A percentile compares a stretch with the other conserved stretches of the same genome.
These are phyloP conservation scores for Aspergillus persii DNA, from an alignment of 2,329 filamentous ascomycete species.

Conservation along the genomic window DNA sequence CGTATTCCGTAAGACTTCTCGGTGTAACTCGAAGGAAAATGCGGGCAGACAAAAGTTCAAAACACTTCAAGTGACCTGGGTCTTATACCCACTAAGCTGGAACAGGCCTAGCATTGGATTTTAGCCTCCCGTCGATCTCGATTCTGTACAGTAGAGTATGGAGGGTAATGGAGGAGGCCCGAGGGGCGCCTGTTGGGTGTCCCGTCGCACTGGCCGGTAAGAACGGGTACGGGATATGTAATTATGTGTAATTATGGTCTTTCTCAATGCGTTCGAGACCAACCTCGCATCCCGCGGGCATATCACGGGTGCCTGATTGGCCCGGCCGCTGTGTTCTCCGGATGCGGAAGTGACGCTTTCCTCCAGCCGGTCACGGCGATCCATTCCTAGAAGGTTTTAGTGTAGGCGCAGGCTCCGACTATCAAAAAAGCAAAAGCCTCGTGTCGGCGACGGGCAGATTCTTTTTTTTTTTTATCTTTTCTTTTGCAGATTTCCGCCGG, in stretches of 20 bases:
- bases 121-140: background rate
- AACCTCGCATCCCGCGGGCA: background rate
- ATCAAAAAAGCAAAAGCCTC: background rate
- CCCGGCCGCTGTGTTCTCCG: background rate
- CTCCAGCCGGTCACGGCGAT: background rate
- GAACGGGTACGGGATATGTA: too few species aligned
- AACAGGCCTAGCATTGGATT: background rate
- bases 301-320: background rate
- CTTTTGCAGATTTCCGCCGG: background rate
- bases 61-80: background rate
- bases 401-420: background rate
- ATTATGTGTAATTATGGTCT: background rate
- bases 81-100: background rate
- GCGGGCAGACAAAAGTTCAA: background rate
- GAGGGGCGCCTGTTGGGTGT: background rate
- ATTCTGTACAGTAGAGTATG: background rate
- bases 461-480: background rate
- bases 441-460: background rate
- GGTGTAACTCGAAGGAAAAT: background rate
- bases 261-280: background rate
- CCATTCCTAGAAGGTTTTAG: background rate
- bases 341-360: background rate
- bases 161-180: too few species aligned
- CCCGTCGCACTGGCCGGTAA: too few species aligned
- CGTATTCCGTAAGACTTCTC: background rate